Conservation (phyloP, 2,329 filamentous ascomycete genomes). For the Arthroderma uncinatum region DNA sequence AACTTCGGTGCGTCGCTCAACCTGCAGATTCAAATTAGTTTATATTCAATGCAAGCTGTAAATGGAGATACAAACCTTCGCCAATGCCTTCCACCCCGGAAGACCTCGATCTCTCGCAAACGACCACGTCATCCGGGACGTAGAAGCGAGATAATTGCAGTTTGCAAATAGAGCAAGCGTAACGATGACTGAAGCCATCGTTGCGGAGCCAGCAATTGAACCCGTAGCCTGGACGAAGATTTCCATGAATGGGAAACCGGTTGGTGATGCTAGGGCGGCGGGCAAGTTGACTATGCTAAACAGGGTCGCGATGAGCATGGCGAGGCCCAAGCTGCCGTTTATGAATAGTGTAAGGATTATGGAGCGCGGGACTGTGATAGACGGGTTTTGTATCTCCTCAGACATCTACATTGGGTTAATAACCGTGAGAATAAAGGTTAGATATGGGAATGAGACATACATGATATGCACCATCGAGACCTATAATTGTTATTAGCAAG, state of each 20-base stretch:
- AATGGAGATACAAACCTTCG: slow-evolving; percentile 17
- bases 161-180: slow-evolving; percentile 29
- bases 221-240: slow-evolving; percentile 40
- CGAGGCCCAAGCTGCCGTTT: slow-evolving; percentile 39
- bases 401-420: slow-evolving; percentile 29
- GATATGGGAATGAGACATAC: slow-evolving; percentile 18
- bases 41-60: neutral
- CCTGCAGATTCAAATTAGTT: slow-evolving; percentile 15
- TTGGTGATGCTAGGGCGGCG: slow-evolving; percentile 30
- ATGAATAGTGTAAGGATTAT: slow-evolving; percentile 40
- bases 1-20: slow-evolving; percentile 30
- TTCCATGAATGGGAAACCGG: slow-evolving; percentile 41
- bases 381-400: slow-evolving; percentile 42
- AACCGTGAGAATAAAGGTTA: slow-evolving; percentile 11
- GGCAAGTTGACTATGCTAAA: slow-evolving; percentile 36
- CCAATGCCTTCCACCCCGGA: slow-evolving; percentile 25
- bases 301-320: slow-evolving; percentile 35
- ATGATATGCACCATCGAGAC: slow-evolving; percentile 27
- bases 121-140: slow-evolving; percentile 33
- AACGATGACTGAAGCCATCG: slow-evolving; percentile 38
- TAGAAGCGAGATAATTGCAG: slow-evolving; percentile 26
- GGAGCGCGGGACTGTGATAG: slow-evolving; percentile 37
- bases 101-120: slow-evolving; percentile 36
- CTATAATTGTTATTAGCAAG: slow-evolving; percentile 18
- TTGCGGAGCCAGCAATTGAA: slow-evolving; percentile 32